These are phyloP conservation scores for Phyllachora maydis DNA, from an alignment of 2,329 filamentous ascomycete species.

Conservation along the genomic window DNA sequence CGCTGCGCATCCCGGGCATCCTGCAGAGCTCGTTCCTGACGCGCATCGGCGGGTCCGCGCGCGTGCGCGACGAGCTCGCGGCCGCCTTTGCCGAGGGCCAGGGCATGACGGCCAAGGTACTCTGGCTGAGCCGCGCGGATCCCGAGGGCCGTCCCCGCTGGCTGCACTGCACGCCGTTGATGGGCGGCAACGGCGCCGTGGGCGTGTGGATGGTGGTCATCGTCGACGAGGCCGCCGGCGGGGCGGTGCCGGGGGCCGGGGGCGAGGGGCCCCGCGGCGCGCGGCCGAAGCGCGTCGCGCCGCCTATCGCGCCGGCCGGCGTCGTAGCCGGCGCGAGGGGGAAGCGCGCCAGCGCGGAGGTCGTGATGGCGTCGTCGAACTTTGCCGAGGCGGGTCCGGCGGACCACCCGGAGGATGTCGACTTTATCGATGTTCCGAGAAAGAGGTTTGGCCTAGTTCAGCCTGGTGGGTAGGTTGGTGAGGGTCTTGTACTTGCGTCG, in stretches of 20 bases:
- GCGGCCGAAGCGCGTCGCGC: background rate
- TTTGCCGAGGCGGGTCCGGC: background rate
- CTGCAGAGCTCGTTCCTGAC: conserved; percentile 37
- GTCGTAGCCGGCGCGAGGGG: too few relatives aligned
- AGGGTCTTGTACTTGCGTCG: too few relatives aligned
- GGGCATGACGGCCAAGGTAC: conserved; percentile 54
- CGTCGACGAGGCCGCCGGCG: conserved; percentile 35
- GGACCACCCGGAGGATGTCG: too few relatives aligned
- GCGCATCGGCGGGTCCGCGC: conserved; percentile 26
- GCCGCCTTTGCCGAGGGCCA: conserved; percentile 45
- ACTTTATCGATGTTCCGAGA: too few relatives aligned
- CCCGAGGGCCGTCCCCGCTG: conserved; percentile 43
- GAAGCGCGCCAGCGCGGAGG: background rate
- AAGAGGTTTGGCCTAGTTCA: too few relatives aligned
- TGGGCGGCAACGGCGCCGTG: conserved; percentile 43
- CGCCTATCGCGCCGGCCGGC: conserved; percentile 1
- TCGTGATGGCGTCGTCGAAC: background rate
- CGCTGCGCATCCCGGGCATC: conserved; percentile 45
- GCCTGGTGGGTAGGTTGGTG: too few relatives aligned
- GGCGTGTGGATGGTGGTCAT: conserved; percentile 66
- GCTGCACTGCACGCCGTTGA: conserved; percentile 58
- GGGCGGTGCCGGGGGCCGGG: background rate
- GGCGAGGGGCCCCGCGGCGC: background rate
- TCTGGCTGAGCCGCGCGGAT: conserved; percentile 37
- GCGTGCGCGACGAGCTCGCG: conserved; percentile 24